Evolutionary conservation across 495 filamentous ascomycete species (phyloP).

Genomic region (Cladorrhinum samala): DNA sequence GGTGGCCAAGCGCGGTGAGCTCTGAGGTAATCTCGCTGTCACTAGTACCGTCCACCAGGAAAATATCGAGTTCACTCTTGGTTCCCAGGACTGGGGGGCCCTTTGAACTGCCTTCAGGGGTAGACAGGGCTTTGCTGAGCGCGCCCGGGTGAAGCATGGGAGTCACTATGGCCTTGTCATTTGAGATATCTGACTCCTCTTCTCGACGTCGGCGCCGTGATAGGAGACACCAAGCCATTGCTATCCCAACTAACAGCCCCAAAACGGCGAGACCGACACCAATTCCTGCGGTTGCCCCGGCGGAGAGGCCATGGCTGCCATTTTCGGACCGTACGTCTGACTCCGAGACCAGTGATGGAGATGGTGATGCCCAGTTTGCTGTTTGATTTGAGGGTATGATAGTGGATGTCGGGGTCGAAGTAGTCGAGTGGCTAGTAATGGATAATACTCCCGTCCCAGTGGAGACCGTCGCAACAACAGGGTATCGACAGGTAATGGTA

Average conservation of each 20-base stretch:
- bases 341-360: neutral
- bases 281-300: conserved; percentile 1
- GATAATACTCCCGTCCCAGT: too few relatives aligned
- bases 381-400: too few relatives aligned
- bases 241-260: neutral
- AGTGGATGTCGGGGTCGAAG: too few relatives aligned
- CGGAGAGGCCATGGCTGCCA: neutral
- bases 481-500: too few relatives aligned
- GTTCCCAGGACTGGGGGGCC: neutral
- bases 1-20: neutral
- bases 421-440: too few relatives aligned
- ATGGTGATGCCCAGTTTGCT: neutral
- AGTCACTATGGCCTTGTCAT: neutral
- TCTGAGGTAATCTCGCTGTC: neutral
- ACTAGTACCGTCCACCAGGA: conserved; percentile 1
- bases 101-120: neutral
- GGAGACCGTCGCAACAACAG: too few relatives aligned
- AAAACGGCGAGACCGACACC: neutral
- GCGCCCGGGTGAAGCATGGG: neutral
- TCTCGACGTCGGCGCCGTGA: neutral
- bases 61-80: neutral
- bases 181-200: neutral
- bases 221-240: neutral
- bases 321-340: neutral
- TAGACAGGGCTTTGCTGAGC: neutral